Conservation (phyloP, 2,329 filamentous ascomycete genomes). For the Paecilomyces variotii region DNA sequence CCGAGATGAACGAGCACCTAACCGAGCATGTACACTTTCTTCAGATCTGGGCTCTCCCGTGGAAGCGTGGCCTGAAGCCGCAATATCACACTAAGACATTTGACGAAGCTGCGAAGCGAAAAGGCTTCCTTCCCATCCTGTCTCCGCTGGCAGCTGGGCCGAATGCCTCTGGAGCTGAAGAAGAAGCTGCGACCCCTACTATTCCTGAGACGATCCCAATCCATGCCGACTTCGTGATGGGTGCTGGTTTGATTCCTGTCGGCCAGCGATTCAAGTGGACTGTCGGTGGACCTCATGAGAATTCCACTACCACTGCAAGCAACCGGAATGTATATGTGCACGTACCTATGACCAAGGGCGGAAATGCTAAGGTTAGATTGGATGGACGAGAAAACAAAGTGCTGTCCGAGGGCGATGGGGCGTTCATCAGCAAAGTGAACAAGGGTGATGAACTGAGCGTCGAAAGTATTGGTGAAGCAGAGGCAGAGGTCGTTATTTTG, state of each 20-base stretch:
- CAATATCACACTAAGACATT: slow-evolving; percentile 70
- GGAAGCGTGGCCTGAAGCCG: slow-evolving; percentile 63
- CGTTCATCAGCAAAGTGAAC: slow-evolving; percentile 60
- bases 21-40: slow-evolving; percentile 66
- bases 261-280: slow-evolving; percentile 62
- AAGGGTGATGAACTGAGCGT: slow-evolving; percentile 57
- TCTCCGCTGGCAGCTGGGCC: slow-evolving; percentile 63
- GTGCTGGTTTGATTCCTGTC: slow-evolving; percentile 63
- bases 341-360: slow-evolving; percentile 68
- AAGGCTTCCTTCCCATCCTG: slow-evolving; percentile 65
- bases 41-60: slow-evolving; percentile 82
- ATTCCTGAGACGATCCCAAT: slow-evolving; percentile 67
- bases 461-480: slow-evolving; percentile 60
- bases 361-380: slow-evolving; percentile 62
- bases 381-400: slow-evolving; percentile 59
- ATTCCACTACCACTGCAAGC: slow-evolving; percentile 30
- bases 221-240: slow-evolving; percentile 78
- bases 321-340: slow-evolving; percentile 70
- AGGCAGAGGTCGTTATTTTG: slow-evolving; percentile 62
- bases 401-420: slow-evolving; percentile 70
- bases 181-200: slow-evolving; percentile 55
- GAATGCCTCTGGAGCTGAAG: slow-evolving; percentile 53
- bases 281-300: slow-evolving; percentile 46
- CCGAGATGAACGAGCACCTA: slow-evolving; percentile 64
- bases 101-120: slow-evolving; percentile 62